Evolutionary conservation across 2,329 filamentous ascomycete genomes (phyloP).

Genomic region (Pezicula neosporulosa): DNA sequence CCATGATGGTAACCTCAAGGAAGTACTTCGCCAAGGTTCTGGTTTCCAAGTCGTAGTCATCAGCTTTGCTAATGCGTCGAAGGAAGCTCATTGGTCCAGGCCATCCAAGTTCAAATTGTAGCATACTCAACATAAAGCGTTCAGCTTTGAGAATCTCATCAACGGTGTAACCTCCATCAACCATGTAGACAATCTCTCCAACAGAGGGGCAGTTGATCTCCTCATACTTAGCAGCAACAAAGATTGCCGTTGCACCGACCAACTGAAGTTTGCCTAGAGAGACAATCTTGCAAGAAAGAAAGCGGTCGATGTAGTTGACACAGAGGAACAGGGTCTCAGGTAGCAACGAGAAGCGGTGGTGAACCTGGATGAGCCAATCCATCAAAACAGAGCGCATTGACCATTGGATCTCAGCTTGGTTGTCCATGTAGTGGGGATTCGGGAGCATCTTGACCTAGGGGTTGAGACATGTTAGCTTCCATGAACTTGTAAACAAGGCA

Average conservation of each 20-base stretch:
- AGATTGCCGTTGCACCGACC: conserved; percentile 91
- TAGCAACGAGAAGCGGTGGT: conserved; percentile 83
- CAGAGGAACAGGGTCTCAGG: conserved; percentile 94
- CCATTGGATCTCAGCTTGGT: conserved; percentile 97
- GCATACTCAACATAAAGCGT: conserved; percentile 96
- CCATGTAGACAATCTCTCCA: conserved; percentile 96
- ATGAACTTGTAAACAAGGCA: conserved; percentile 15
- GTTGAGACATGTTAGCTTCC: conserved; percentile 18
- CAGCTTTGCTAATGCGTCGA: conserved; percentile 93
- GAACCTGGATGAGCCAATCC: conserved; percentile 97
- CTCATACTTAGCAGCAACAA: conserved; percentile 96
- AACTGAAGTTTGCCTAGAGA: conserved; percentile 93
- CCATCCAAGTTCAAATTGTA: conserved; percentile 93
- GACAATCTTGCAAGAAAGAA: conserved; percentile 90
- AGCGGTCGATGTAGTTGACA: conserved; percentile 96
- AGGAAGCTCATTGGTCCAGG: conserved; percentile 99
- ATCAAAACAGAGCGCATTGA: conserved; percentile 96
- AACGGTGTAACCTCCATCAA: conserved; percentile 82
- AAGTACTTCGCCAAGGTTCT: conserved; percentile 97
- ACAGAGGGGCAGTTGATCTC: conserved; percentile 98
- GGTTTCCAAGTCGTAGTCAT: conserved; percentile 95
- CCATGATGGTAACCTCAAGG: conserved; percentile 94
- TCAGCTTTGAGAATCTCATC: conserved; percentile 97
- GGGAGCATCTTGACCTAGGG: conserved; percentile 73
- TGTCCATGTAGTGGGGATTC: conserved; percentile 93